Percentiles rank a stretch among this genome's conserved stretches.
Conservation (phyloP, 768 basidiomycete species). For the Sarcomyxa edulis region DNA sequence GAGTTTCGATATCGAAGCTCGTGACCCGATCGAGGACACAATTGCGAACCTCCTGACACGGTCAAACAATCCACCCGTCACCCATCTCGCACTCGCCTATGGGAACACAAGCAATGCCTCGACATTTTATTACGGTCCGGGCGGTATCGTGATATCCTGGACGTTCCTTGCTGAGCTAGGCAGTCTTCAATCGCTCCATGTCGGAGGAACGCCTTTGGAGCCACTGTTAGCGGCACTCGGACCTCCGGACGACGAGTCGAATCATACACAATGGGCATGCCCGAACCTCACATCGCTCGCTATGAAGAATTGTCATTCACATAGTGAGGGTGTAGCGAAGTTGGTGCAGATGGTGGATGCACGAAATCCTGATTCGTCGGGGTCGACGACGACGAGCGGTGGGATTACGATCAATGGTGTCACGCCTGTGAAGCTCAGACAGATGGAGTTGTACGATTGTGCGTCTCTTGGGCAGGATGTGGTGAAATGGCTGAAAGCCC, state of each 20-base stretch:
- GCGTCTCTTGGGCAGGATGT: conserved; percentile 63
- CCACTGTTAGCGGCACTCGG: conserved; percentile 54
- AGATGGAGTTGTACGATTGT: conserved; percentile 66
- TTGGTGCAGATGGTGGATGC: conserved; percentile 70
- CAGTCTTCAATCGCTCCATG: conserved; percentile 51
- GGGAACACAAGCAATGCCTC: conserved; percentile 28
- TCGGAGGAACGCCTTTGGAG: conserved; percentile 65
- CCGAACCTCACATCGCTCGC: conserved; percentile 56
- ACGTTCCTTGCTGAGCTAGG: conserved; percentile 56
- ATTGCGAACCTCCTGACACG: conserved; percentile 56
- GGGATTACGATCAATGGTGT: conserved; percentile 36
- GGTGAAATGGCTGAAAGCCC: conserved; percentile 56
- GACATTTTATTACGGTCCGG: conserved; percentile 54
- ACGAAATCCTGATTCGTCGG: conserved; percentile 49
- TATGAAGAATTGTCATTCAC: conserved; percentile 60
- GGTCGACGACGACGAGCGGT: conserved; percentile 9
- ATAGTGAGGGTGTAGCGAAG: conserved; percentile 59
- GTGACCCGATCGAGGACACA: conserved; percentile 74
- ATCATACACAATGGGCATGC: conserved; percentile 50
- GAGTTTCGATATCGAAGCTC: conserved; percentile 64
- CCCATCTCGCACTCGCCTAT: conserved; percentile 60
- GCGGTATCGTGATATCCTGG: conserved; percentile 61
- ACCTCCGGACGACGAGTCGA: conserved; percentile 53
- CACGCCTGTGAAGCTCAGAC: conserved; percentile 47
- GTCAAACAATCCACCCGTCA: conserved; percentile 52